Evolutionary conservation across 352 stramenopile species (phyloP).

Genomic region (Pythium grandisporangium): DNA sequence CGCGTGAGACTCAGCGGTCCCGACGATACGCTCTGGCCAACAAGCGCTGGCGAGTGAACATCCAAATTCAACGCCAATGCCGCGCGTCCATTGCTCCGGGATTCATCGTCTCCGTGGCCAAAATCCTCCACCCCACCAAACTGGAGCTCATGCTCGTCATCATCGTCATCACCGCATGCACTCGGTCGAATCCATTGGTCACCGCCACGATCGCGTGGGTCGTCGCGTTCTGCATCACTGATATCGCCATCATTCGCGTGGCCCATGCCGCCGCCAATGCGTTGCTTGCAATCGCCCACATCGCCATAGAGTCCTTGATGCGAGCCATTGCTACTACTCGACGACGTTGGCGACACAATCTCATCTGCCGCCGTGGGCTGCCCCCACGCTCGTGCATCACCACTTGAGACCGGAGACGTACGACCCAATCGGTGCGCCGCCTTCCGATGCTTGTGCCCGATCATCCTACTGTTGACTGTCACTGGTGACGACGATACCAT

Average conservation of each 20-base stretch:
- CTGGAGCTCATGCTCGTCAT: slow-evolving; percentile 16
- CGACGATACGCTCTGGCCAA: slow-evolving; percentile 8
- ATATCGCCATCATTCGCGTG: too few relatives aligned
- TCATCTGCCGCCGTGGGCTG: slow-evolving; percentile 6
- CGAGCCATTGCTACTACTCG: slow-evolving; percentile 18
- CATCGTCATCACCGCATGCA: too few relatives aligned
- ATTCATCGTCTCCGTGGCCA: slow-evolving; percentile 12
- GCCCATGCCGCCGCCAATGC: background rate
- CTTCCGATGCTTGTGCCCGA: too few relatives aligned
- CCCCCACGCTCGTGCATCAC: too few relatives aligned
- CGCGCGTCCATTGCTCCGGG: slow-evolving; percentile 17
- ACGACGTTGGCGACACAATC: slow-evolving; percentile 18
- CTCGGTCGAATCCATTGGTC: too few relatives aligned
- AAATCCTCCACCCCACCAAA: slow-evolving; percentile 17
- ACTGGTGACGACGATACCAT: too few relatives aligned
- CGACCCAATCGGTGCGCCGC: too few relatives aligned
- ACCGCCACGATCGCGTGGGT: too few relatives aligned
- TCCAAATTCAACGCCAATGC: slow-evolving; percentile 61
- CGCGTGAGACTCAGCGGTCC: slow-evolving; percentile 37
- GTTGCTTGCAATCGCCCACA: too few relatives aligned
- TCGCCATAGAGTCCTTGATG: slow-evolving; percentile 7
- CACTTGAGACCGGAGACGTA: too few relatives aligned
- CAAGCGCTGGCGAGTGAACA: slow-evolving; percentile 27
- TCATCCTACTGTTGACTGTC: too few relatives aligned
- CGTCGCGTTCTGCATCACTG: too few relatives aligned